Conservation (phyloP, 129 eudicot species). For the Flaveria robusta region DNA sequence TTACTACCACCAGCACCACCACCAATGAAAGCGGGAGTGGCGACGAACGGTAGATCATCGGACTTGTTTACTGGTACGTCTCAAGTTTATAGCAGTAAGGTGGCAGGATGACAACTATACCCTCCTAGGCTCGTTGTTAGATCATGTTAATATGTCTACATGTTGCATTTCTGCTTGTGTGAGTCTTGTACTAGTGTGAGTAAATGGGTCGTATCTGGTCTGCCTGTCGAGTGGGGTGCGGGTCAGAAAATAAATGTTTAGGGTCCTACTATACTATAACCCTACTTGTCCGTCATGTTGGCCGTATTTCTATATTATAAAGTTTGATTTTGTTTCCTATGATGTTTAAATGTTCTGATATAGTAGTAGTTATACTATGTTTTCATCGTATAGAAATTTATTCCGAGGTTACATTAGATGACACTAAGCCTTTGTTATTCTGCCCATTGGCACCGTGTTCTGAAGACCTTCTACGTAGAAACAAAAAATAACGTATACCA, state of each 20-base stretch:
- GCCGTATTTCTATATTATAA: not conserved
- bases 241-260: slow-evolving; percentile 20
- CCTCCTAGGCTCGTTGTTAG: not conserved
- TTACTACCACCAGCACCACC: slow-evolving; percentile 31
- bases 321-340: not conserved
- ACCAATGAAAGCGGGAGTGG: slow-evolving; percentile 84
- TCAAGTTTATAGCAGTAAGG: slow-evolving; percentile 59
- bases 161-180: slow-evolving; percentile 19
- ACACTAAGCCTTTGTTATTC: too few relatives aligned
- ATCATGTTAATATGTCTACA: not conserved
- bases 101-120: slow-evolving; percentile 60
- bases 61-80: slow-evolving; percentile 60
- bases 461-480: too few relatives aligned
- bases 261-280: not conserved
- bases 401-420: too few relatives aligned
- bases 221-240: not conserved
- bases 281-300: not conserved
- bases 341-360: not conserved
- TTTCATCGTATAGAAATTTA: too few relatives aligned
- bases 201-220: not conserved
- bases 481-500: too few relatives aligned
- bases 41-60: slow-evolving; percentile 48
- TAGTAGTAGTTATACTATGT: too few relatives aligned
- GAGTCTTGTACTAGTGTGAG: slow-evolving; percentile 13
- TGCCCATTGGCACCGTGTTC: too few relatives aligned